Evolutionary conservation across 176 grass and related monocot genomes (phyloP), one percentile per base, ranked within the genome.

Genomic region (Triticum monococcum): DNA sequence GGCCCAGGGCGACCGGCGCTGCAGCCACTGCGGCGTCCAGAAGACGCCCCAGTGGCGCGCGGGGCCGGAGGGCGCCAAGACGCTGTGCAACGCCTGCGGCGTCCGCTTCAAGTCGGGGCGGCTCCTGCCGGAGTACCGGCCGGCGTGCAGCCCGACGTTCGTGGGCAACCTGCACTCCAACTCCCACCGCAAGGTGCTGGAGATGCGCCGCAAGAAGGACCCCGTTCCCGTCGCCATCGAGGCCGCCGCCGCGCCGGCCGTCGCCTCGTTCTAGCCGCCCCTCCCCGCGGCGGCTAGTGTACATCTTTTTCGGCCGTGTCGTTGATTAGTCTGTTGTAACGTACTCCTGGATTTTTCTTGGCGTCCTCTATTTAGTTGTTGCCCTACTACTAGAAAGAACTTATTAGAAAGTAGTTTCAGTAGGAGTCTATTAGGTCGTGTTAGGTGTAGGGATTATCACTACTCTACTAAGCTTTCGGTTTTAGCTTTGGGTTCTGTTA

Each of bases 1-100:
- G 5, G 77, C 2, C 7, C 60, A 76, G 1, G 85, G 90, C 16
- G 97, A 96, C 88, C 83, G 92, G 36, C 74, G 94, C 45, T 99
- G 97, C 92, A 96, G 94, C 82, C 94, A 96, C 92, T 96, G 97
- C 84, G 92, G 97, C 22, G 97, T 92, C 12, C 81, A 96, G 26
- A 96, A 99, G 87, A 99, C 94, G 8, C 97, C 94, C 0, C 97
- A 98, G 86, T 98, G 97, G 97, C 92, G 97, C 57, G 97, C 92
- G 0, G 97, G 97, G 1, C 97, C 94, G 0, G 94, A 96, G 84
- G 94, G 97, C 65, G 92, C 97, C 35, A 96, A 94, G 81, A 98
- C 96, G 18, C 90, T 98, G 17, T 98, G 93, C 86, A 98, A 98
- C 87, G 96, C 96, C 14, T 98, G 93, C 81, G 96, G 96, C 14